Evolutionary conservation across 2,329 filamentous ascomycete species (phyloP).

Genomic region (Verticillium isaacii): DNA sequence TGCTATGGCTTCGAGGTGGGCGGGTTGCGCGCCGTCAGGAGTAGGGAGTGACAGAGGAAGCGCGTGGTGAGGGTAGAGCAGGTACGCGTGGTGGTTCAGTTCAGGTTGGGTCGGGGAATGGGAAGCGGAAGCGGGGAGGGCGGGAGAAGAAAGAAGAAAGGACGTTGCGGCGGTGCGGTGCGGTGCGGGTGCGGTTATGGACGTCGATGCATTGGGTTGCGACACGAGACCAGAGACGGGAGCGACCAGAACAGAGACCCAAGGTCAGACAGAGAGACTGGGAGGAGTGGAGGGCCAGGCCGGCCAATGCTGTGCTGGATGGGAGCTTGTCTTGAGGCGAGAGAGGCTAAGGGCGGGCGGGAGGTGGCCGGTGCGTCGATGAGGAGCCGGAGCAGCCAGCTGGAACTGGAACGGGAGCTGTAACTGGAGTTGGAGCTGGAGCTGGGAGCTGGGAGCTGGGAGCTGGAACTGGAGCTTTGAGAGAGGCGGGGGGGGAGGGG

Average conservation of each 20-base stretch:
- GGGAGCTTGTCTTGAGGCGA: conserved; percentile 3
- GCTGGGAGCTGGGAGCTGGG: not conserved
- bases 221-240: conserved; percentile 9
- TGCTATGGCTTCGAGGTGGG: not conserved
- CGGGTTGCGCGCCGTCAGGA: not conserved
- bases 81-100: conserved; percentile 10
- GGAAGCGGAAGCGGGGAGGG: not conserved
- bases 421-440: not conserved
- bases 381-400: not conserved
- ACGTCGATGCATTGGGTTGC: conserved; percentile 4
- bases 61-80: conserved; percentile 13
- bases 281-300: not conserved
- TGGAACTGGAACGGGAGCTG: not conserved
- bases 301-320: not conserved
- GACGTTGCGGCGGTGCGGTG: not conserved
- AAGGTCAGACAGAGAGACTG: conserved; percentile 11
- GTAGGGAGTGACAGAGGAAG: not conserved
- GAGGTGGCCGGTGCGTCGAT: not conserved
- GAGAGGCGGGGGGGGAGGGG: not conserved
- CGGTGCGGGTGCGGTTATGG: not conserved
- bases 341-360: not conserved
- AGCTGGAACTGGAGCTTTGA: not conserved
- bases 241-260: not conserved
- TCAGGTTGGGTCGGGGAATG: not conserved
- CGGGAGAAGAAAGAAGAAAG: conserved; percentile 4